Evolutionary conservation across 1,139 yeast species (phyloP).

Genomic region (Debaryomyces subglobosus): DNA sequence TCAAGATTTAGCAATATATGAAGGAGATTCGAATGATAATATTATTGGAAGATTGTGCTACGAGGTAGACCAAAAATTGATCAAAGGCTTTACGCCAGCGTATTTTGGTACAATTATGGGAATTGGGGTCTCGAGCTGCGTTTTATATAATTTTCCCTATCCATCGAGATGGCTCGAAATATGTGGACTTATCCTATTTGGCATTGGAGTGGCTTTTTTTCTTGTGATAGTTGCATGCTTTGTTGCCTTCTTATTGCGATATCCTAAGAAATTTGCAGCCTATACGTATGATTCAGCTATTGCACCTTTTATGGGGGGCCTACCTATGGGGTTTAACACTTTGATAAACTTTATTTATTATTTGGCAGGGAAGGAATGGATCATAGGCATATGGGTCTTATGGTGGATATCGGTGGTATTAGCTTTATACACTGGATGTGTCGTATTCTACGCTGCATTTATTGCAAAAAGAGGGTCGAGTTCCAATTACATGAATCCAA

Average conservation of each 20-base stretch:
- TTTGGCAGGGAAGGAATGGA: conserved; percentile 34
- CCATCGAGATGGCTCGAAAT: conserved; percentile 60
- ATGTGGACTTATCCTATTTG: conserved; percentile 60
- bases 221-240: conserved; percentile 40
- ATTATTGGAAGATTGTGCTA: background rate
- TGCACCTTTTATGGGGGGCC: conserved; percentile 72
- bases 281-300: conserved; percentile 49
- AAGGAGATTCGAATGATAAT: background rate
- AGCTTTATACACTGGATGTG: conserved; percentile 62
- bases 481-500: conserved; percentile 24
- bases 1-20: background rate
- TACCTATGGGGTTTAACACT: conserved; percentile 76
- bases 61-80: conserved; percentile 7
- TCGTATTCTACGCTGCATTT: conserved; percentile 49
- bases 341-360: conserved; percentile 56
- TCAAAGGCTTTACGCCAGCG: conserved; percentile 48
- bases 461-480: conserved; percentile 28
- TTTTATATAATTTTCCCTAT: conserved; percentile 68
- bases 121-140: conserved; percentile 67
- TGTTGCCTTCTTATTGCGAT: conserved; percentile 37
- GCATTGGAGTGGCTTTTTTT: conserved; percentile 53
- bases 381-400: conserved; percentile 52
- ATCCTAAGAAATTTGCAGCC: conserved; percentile 34
- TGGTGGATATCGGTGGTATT: conserved; percentile 70
- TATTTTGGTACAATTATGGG: conserved; percentile 86